These are phyloP conservation scores for Ostreobium quekettii DNA, from an alignment of 139 green algal genomes.

Conservation along the genomic window DNA sequence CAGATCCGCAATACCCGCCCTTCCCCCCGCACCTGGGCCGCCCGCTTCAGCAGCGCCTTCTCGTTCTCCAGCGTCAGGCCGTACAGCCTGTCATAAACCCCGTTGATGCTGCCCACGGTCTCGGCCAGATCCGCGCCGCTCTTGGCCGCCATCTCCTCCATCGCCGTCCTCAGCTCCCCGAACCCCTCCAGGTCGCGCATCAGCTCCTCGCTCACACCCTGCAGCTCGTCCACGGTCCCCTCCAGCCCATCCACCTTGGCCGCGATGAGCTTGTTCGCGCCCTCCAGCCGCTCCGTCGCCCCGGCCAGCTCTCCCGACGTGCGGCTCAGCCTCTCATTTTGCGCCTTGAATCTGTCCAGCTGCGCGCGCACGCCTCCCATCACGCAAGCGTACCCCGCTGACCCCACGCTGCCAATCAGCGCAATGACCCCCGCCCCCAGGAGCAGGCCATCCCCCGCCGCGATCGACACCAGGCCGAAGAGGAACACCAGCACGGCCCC, in stretches of 20 bases:
- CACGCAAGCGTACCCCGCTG: background rate
- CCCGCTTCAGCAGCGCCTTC: background rate
- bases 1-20: no score
- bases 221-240: constrained; percentile 12
- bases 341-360: constrained; percentile 8
- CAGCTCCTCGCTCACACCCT: constrained; percentile 6
- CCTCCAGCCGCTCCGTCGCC: no score
- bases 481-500: no score
- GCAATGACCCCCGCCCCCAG: background rate
- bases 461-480: no score
- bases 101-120: background rate
- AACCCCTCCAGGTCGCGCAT: constrained; percentile 11
- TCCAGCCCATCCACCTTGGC: constrained; percentile 6
- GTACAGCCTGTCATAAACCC: constrained; percentile 15
- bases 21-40: no score
- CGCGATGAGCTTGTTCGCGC: no score
- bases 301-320: background rate
- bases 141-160: constrained; percentile 4
- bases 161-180: background rate
- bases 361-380: constrained; percentile 10
- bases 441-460: no score
- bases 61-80: constrained; percentile 11
- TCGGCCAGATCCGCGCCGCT: background rate
- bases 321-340: background rate
- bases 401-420: background rate